phyloP scores from a whole-genome alignment of 768 basidiomycete species.

The Dictyophora rubrovolvata region DNA sequence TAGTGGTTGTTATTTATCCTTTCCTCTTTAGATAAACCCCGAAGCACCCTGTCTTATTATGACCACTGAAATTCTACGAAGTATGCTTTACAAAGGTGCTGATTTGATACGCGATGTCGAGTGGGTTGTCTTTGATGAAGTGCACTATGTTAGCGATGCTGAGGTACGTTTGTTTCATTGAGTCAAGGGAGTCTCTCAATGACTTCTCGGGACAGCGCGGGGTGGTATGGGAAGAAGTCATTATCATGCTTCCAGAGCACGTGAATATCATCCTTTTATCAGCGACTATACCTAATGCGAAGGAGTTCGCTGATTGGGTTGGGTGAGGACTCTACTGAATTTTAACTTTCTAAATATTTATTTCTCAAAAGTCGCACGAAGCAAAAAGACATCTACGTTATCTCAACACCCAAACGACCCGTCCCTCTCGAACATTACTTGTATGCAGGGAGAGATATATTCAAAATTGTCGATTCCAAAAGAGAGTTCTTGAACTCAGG shows the following conservation, averaged over 20 bases:
- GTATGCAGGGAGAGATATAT: slow-evolving; percentile 86
- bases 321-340: slow-evolving; percentile 51
- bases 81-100: slow-evolving; percentile 98
- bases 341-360: background rate
- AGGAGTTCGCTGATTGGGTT: slow-evolving; percentile 98
- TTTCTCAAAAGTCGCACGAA: slow-evolving; percentile 63
- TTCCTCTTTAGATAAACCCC: slow-evolving; percentile 91
- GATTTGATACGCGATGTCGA: slow-evolving; percentile 98
- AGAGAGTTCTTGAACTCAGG: slow-evolving; percentile 66
- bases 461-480: slow-evolving; percentile 84
- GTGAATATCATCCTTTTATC: slow-evolving; percentile 95
- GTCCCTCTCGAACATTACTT: slow-evolving; percentile 96
- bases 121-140: slow-evolving; percentile 99
- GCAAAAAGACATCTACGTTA: slow-evolving; percentile 98
- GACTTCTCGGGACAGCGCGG: slow-evolving; percentile 54
- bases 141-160: slow-evolving; percentile 98
- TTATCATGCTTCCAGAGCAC: slow-evolving; percentile 99
- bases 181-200: background rate
- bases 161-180: slow-evolving; percentile 49
- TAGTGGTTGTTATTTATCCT: slow-evolving; percentile 94
- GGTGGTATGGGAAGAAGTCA: slow-evolving; percentile 99
- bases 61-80: slow-evolving; percentile 95
- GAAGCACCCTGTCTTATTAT: slow-evolving; percentile 96
- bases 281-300: slow-evolving; percentile 95
- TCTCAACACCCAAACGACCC: slow-evolving; percentile 90